A percentile compares a stretch with the other conserved stretches of the same genome.
phyloP scores from a whole-genome alignment of 768 basidiomycete genomes.

The Macrolepiota albuminosa region DNA sequence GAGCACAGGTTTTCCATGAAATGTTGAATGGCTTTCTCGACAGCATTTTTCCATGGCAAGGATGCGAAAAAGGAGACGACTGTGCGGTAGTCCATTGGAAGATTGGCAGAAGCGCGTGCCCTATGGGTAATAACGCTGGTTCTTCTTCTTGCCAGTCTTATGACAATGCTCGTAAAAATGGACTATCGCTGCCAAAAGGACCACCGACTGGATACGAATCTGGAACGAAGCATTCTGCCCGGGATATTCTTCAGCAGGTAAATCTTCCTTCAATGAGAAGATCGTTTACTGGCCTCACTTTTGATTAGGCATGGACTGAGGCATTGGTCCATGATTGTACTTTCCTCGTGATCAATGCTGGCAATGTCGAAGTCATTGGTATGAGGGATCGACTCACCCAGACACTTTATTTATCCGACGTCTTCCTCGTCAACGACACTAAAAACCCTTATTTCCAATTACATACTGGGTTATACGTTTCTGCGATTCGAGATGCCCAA shows the following conservation, averaged over 20 bases:
- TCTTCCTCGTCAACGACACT: background rate
- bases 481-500: background rate
- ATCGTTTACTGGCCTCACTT: too few relatives aligned
- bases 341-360: too few relatives aligned
- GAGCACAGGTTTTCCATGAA: background rate
- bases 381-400: background rate
- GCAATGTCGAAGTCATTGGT: too few relatives aligned
- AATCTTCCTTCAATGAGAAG: too few relatives aligned
- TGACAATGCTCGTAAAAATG: background rate
- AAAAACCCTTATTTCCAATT: background rate
- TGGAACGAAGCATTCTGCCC: background rate
- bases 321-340: background rate
- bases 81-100: background rate
- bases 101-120: background rate
- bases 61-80: background rate
- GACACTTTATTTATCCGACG: constrained; percentile 2
- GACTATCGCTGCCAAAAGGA: background rate
- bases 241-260: constrained; percentile 4
- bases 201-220: background rate
- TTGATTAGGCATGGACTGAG: background rate
- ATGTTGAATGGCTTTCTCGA: background rate
- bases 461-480: constrained; percentile 1
- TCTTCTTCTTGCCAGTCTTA: background rate
- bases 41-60: background rate
- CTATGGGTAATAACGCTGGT: background rate